phyloP scores from a whole-genome alignment of 2,329 filamentous ascomycete genomes.

The Talaromyces amestolkiae region DNA sequence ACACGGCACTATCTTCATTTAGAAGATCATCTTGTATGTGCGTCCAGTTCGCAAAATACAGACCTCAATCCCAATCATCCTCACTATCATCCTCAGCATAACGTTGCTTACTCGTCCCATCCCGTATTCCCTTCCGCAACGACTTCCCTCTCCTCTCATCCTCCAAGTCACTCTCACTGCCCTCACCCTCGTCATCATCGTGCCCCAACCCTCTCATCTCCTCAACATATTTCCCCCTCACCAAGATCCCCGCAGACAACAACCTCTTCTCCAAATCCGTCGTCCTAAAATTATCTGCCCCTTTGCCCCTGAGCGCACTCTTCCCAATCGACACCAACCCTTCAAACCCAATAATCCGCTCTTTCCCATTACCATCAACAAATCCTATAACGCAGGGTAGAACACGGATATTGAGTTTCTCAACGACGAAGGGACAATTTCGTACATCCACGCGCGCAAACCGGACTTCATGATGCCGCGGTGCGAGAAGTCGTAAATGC shows the following conservation, averaged over 20 bases:
- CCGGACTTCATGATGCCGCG: conserved; percentile 40
- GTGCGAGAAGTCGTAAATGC: conserved; percentile 50
- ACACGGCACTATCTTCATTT: neutral
- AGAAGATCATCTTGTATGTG: neutral
- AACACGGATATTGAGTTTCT: conserved; percentile 47
- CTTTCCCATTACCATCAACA: conserved; percentile 45
- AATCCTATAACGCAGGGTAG: conserved; percentile 52
- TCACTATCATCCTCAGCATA: conserved; percentile 38
- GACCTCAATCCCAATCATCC: conserved; percentile 49
- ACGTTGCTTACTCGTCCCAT: conserved; percentile 34
- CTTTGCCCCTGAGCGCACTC: conserved; percentile 21
- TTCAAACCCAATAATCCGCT: conserved; percentile 49
- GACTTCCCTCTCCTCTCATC: conserved; percentile 22
- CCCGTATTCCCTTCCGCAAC: conserved; percentile 16
- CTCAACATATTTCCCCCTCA: conserved; percentile 33
- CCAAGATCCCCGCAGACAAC: conserved; percentile 39
- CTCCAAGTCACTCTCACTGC: conserved; percentile 27
- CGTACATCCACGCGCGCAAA: conserved; percentile 49
- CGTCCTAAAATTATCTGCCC: conserved; percentile 40
- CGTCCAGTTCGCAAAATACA: neutral
- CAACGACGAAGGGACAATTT: conserved; percentile 47
- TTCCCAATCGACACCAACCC: conserved; percentile 40
- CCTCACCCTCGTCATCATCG: conserved; percentile 23
- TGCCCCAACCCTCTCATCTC: conserved; percentile 28
- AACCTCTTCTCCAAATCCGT: conserved; percentile 44